These are phyloP conservation scores for Tricladium varicosporioides DNA, from an alignment of 2,329 filamentous ascomycete species.

Conservation along the genomic window DNA sequence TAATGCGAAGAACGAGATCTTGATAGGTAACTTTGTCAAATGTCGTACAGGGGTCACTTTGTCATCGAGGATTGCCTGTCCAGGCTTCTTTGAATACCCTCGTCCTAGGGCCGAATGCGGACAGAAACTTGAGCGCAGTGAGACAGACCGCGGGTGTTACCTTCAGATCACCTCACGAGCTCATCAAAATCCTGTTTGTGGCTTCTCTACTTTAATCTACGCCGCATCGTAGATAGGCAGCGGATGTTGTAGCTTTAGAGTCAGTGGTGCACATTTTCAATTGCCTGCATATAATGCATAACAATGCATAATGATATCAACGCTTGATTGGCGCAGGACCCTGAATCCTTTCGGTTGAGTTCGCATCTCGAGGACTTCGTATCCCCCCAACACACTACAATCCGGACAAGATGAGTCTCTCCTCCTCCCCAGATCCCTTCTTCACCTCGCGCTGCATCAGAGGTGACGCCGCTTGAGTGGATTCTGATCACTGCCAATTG, in stretches of 20 bases:
- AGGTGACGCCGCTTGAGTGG: neutral
- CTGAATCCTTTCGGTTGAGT: conserved; percentile 18
- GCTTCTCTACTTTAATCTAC: conserved; percentile 2
- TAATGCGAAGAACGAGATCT: conserved; percentile 13
- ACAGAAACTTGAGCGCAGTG: neutral
- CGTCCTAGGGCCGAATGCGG: neutral
- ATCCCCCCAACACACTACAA: conserved; percentile 2
- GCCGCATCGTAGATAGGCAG: neutral
- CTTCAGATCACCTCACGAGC: conserved; percentile 4
- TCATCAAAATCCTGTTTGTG: neutral
- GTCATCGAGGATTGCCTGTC: neutral
- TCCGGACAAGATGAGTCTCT: conserved; percentile 2
- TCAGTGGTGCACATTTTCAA: conserved; percentile 7
- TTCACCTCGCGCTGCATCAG: neutral
- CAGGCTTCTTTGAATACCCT: conserved; percentile 3
- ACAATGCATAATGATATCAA: conserved; percentile 6
- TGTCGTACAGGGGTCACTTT: conserved; percentile 1
- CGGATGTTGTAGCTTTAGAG: conserved; percentile 7
- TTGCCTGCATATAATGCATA: conserved; percentile 24
- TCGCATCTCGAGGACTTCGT: conserved; percentile 1
- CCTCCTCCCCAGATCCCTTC: neutral
- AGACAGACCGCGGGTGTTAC: conserved; percentile 12
- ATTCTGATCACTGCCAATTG: neutral
- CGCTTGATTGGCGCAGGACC: conserved; percentile 11
- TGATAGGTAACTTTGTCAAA: conserved; percentile 8